Conservation (phyloP, 1,284 basidiomycete species). For the Cronartium quercuum region DNA sequence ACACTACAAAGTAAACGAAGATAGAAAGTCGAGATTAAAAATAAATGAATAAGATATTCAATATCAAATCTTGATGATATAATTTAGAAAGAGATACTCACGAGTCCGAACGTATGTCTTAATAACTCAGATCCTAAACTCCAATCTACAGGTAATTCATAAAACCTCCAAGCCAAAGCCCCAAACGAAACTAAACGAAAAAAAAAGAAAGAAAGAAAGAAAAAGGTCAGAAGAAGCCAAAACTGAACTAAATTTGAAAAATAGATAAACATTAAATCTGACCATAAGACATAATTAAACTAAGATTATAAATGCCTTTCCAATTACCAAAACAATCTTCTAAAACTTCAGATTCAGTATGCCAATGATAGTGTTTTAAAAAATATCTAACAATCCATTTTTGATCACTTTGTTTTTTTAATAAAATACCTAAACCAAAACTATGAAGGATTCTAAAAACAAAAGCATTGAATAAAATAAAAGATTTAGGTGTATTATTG, state of each 20-base stretch:
- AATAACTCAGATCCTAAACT: slow-evolving; percentile 80
- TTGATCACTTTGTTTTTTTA: slow-evolving; percentile 73
- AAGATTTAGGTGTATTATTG: slow-evolving; percentile 52
- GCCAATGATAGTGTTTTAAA: slow-evolving; percentile 70
- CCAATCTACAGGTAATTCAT: slow-evolving; percentile 73
- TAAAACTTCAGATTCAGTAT: slow-evolving; percentile 60
- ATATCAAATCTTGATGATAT: background rate
- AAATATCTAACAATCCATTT: slow-evolving; percentile 92
- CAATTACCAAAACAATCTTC: slow-evolving; percentile 89
- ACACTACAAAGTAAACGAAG: slow-evolving; percentile 54
- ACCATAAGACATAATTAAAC: slow-evolving; percentile 91
- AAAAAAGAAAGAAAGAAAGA: background rate
- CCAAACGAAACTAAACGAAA: slow-evolving; percentile 52
- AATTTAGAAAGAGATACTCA: slow-evolving; percentile 53
- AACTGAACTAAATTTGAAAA: background rate
- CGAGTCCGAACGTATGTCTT: slow-evolving; percentile 74
- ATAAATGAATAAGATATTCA: background rate
- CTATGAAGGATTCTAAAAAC: slow-evolving; percentile 83
- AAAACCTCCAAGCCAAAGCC: slow-evolving; percentile 79
- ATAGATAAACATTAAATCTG: slow-evolving; percentile 45
- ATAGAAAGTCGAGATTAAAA: slow-evolving; percentile 31
- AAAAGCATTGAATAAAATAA: slow-evolving; percentile 76
- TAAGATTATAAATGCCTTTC: slow-evolving; percentile 88
- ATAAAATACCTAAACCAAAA: slow-evolving; percentile 73
- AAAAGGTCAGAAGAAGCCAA: background rate